A percentile compares a stretch with the other conserved stretches of the same genome.
Conservation (phyloP, 805 yeast genomes). For the Ascoidea tarda region DNA sequence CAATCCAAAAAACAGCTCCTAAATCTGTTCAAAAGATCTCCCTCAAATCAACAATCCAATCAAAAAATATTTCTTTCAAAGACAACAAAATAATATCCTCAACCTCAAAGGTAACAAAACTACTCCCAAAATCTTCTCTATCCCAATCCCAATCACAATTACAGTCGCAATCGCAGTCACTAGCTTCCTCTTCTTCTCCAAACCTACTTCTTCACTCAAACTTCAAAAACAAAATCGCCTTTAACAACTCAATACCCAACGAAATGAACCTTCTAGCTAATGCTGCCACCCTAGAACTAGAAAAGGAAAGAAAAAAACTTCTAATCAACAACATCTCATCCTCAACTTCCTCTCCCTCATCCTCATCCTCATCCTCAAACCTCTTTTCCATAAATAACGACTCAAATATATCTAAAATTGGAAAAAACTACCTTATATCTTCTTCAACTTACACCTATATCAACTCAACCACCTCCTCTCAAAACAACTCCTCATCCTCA, state of each 20-base stretch:
- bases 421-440: no score
- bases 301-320: conserved; percentile 14
- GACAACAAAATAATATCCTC: neutral
- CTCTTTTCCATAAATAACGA: neutral
- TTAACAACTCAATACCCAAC: neutral
- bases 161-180: neutral
- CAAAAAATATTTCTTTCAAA: no score
- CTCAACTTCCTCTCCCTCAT: no score
- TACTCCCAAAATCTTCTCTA: neutral
- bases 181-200: no score
- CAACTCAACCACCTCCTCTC: neutral
- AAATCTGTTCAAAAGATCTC: neutral
- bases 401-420: no score
- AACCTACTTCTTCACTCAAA: no score
- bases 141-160: neutral
- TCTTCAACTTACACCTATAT: no score
- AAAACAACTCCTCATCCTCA: neutral
- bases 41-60: neutral
- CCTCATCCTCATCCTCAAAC: neutral
- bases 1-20: neutral
- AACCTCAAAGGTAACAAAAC: neutral
- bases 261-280: conserved; percentile 17
- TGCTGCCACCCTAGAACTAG: conserved; percentile 17
- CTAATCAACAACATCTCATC: neutral
- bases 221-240: neutral